Evolutionary conservation across 2,329 filamentous ascomycete genomes (phyloP), one percentile per base, ranked within the genome.

Genomic region (Aspergillus hiratsukae): DNA sequence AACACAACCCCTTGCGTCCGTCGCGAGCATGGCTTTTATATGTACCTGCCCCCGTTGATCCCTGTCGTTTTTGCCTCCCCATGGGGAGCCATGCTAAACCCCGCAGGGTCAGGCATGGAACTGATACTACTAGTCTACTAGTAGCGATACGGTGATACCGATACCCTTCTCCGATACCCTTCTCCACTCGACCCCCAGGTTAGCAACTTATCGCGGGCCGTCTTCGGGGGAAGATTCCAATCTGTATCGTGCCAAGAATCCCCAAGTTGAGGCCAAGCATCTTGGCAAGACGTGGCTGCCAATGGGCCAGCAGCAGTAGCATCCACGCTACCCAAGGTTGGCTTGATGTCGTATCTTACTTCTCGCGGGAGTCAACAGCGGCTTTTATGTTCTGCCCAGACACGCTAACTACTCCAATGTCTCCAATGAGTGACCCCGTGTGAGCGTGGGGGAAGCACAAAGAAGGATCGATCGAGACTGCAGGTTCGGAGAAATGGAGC

Each of bases 251-350:
- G 60, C 64, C 64, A 66, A 23, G 23, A 23, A 23, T 23, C 23
- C 23, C 23, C 23, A 23, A 66, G 62, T 55, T 56, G n/a, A 19
- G 48, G 64, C 64, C 64, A 67, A 66, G 64, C 52, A 29, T 51
- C 57, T 61, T 46, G 57, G 54, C 58, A 48, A 53, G 55, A 52
- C 53, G 51, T 62, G 49, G 56, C 50, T 55, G 56, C 50, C 55
- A 51, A 49, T 54, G 23, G 10, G 40, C 25, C 23, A n/a, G 43
- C n/a, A 46, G 14, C 19, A 46, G 21, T 23, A 46, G 43, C 43
- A 23, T 8, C 41, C 41, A 45, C 41, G 19, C 41, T 3, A 23
- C 19, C 41, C 19, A 45, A 45, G n/a, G 4, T 10, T 21, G 21
- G 19, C 21, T 23, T 23, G 19, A 45, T 23, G 41, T 45, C 17